Evolutionary conservation across 1,284 basidiomycete genomes (phyloP).

Genomic region (Thelephora terrestris): DNA sequence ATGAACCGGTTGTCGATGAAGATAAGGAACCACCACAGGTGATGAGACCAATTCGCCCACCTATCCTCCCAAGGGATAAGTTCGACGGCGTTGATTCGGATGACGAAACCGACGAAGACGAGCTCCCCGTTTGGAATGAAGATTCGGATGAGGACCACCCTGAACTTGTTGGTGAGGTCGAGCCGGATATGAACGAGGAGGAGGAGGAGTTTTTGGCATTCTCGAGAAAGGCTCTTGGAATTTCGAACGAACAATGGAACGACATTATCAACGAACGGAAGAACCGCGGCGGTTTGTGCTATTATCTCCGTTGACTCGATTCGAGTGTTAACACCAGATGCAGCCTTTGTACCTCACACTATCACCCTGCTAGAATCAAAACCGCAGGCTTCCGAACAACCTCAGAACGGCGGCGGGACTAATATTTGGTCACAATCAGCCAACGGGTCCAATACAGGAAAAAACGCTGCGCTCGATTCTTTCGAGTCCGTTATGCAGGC

Average conservation of each 20-base stretch:
- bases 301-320: neutral
- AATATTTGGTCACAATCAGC: conserved; percentile 10
- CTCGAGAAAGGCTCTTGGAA: conserved; percentile 80
- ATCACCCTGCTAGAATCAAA: conserved; percentile 10
- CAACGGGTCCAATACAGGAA: conserved; percentile 29
- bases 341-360: conserved; percentile 61
- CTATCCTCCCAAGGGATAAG: conserved; percentile 66
- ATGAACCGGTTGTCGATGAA: conserved; percentile 1
- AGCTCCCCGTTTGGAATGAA: conserved; percentile 28
- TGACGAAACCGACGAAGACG: conserved; percentile 64
- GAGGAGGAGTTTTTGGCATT: conserved; percentile 90
- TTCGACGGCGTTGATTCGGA: conserved; percentile 84
- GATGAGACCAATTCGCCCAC: conserved; percentile 45
- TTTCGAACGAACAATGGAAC: conserved; percentile 76
- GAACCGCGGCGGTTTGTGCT: conserved; percentile 54
- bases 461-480: conserved; percentile 69
- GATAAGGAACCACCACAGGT: neutral
- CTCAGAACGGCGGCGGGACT: conserved; percentile 2
- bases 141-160: conserved; percentile 68
- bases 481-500: conserved; percentile 94
- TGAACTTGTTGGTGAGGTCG: conserved; percentile 70
- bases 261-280: conserved; percentile 70
- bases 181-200: conserved; percentile 84
- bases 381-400: conserved; percentile 4
- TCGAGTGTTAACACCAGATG: neutral